Base-by-base conservation (phyloP, 148 eudicot species). In the Rhododendron henanense region DNA sequence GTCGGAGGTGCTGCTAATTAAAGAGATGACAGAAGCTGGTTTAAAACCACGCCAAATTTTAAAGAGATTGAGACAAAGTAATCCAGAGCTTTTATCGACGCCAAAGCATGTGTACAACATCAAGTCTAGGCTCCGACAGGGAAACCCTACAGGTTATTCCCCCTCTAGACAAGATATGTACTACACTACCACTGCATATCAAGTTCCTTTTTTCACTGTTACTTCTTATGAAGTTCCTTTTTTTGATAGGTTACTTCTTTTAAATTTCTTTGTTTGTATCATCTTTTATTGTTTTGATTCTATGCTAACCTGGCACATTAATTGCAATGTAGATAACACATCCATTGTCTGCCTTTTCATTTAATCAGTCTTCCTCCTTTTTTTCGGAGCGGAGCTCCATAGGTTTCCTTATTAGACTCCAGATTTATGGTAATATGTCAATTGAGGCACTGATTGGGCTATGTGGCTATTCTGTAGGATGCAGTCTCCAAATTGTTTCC, bases 1-100 rank as follows among this genome's bases (percentile, higher is more conserved):
- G 90, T 89, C 88, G 59, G 95, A 94, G 89, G 91, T 93, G 31
- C 53, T 90, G 86, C 85, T 83, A 31, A 90, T 94, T 79, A 93
- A 93, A 86, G 94, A 93, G 88, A 94, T 94, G 97, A 92, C 94
- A 31, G 97, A 94, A 37, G 93, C 95, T 78, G 97, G 95, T 81
- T 88, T 93, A 50, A 94, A 93, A 83, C 98, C 98, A 76, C 94
- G 94, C 25, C 98, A 94, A 85, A 92, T 93, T 79, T 88, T 94
- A 63, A 94, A 94, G 85, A 91, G 89, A 82, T 81, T 94, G 67
- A 94, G 91, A 78, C 92, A 93, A 86, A 91, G 87, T 63, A 91
- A 94, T 90, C 98, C 95, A 35, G 95, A 92, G 81, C 92, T 94
- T 83, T 82, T 88, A 85, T 94, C 94, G 50, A 93, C 98, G 19